Evolutionary conservation across 495 filamentous ascomycete species (phyloP).

Genomic region (Trichocladium uniseriatum): DNA sequence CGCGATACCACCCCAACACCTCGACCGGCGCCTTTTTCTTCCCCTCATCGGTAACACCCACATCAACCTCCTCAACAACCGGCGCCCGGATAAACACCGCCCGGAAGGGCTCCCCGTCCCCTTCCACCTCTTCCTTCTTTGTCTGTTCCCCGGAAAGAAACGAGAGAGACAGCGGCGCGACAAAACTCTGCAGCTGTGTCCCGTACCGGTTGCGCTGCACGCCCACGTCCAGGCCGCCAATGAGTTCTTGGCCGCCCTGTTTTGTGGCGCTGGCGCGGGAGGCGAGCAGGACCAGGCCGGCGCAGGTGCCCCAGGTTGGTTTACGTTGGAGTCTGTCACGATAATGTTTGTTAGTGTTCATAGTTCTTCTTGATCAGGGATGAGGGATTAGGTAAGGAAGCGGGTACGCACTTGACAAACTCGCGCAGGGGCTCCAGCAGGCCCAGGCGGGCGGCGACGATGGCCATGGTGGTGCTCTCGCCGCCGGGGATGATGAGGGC

Average conservation of each 20-base stretch:
- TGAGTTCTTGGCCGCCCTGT: slow-evolving; percentile 83
- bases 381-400: too few species aligned
- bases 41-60: slow-evolving; percentile 31
- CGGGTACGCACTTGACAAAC: slow-evolving; percentile 75
- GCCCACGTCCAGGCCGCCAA: slow-evolving; percentile 83
- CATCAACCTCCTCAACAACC: slow-evolving; percentile 68
- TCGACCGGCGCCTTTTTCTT: slow-evolving; percentile 41
- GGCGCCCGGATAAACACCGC: slow-evolving; percentile 93
- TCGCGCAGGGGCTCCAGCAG: slow-evolving; percentile 77
- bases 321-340: slow-evolving; percentile 49
- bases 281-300: slow-evolving; percentile 83
- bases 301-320: slow-evolving; percentile 94
- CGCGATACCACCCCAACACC: slow-evolving; percentile 47
- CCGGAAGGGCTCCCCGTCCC: slow-evolving; percentile 46
- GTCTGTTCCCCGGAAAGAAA: slow-evolving; percentile 47
- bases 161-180: slow-evolving; percentile 61
- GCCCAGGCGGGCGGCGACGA: slow-evolving; percentile 72
- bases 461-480: slow-evolving; percentile 87
- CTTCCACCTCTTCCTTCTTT: background rate
- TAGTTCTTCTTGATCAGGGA: too few species aligned
- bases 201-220: slow-evolving; percentile 97
- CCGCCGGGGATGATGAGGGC: slow-evolving; percentile 87
- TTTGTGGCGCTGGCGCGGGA: slow-evolving; percentile 84
- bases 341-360: too few species aligned
- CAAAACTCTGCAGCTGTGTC: slow-evolving; percentile 87